Evolutionary conservation across 2,329 filamentous ascomycete species (phyloP), one percentile per base, ranked within the genome.

Genomic region (Tolypocladium amazonense): DNA sequence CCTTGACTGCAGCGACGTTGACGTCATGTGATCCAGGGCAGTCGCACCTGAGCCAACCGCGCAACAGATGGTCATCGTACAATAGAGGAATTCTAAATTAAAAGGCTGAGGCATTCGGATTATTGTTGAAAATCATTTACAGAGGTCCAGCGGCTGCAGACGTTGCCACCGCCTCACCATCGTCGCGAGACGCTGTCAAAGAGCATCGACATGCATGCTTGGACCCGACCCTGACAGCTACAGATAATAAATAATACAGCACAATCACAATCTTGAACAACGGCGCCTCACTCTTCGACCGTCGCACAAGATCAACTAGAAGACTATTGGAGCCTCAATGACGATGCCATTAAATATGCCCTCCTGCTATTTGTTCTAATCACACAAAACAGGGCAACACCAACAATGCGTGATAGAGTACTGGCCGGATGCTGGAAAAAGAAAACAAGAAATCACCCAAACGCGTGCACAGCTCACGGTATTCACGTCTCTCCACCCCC

Each of bases 401-500:
- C 68, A 56, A 61, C 64, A 61, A 71, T 69, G 68, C 68, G 65
- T 59, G 61, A 66, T 66, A 65, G 62, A 66, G 60, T 58, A 57
- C 62, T 27, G 56, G 45, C 57, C 25, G 23, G 61, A 63, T 63
- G 61, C 30, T 33, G 20, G 8, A 60, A 53, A 35, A 43, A 43
- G 20, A 43, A 43, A 53, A 57, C 14, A 54, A 37, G 23, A 54
- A 55, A 23, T 37, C 41, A 38, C 11, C 39, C 8, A 27, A 35
- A 27, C 37, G n/a, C 53, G 39, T 7, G n/a, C 60, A 60, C 53
- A 56, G 38, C 58, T 27, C 23, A 50, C 37, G 38, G 25, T 23
- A 55, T 25, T 47, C 53, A 62, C 61, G 60, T 61, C 65, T 58
- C 62, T 62, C 15, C n/a, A 9, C 23, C 35, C 38, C 62, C 63